Conservation (phyloP, 495 filamentous ascomycete genomes). For the Aspergillus bridgeri region DNA sequence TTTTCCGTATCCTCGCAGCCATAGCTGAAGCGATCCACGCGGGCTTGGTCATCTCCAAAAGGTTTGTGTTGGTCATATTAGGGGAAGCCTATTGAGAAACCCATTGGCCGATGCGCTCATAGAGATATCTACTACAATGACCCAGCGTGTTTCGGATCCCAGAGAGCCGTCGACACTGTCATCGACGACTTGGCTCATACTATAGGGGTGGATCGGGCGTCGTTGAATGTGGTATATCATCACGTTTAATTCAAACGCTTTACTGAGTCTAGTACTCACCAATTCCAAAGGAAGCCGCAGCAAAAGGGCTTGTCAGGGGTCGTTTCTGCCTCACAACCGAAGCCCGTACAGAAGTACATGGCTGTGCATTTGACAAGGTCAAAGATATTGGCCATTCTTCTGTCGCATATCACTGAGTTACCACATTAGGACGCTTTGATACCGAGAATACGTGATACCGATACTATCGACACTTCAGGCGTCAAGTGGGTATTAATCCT, state of each 20-base stretch:
- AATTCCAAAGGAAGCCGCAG: conserved; percentile 49
- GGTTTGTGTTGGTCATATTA: conserved; percentile 43
- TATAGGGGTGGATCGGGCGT: conserved; percentile 36
- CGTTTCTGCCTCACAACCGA: conserved; percentile 39
- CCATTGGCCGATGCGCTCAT: background rate
- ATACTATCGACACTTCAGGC: conserved; percentile 49
- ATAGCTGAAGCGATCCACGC: conserved; percentile 64
- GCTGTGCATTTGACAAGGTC: conserved; percentile 17
- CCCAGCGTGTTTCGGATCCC: conserved; percentile 71
- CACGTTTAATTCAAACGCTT: background rate
- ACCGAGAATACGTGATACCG: conserved; percentile 53
- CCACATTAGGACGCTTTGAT: conserved; percentile 60
- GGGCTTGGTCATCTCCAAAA: conserved; percentile 68
- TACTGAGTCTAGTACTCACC: background rate
- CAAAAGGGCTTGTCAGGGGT: conserved; percentile 69
- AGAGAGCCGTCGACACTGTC: conserved; percentile 68
- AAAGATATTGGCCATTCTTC: background rate
- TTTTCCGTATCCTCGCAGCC: conserved; percentile 66
- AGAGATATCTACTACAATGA: conserved; percentile 94
- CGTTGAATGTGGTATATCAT: conserved; percentile 40
- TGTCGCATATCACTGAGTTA: background rate
- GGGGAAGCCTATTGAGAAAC: background rate
- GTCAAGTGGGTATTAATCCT: conserved; percentile 76
- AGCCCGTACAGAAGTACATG: conserved; percentile 22
- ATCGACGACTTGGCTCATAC: conserved; percentile 86